Conservation (phyloP, 2,329 filamentous ascomycete genomes). For the Colletotrichum nymphaeae region DNA sequence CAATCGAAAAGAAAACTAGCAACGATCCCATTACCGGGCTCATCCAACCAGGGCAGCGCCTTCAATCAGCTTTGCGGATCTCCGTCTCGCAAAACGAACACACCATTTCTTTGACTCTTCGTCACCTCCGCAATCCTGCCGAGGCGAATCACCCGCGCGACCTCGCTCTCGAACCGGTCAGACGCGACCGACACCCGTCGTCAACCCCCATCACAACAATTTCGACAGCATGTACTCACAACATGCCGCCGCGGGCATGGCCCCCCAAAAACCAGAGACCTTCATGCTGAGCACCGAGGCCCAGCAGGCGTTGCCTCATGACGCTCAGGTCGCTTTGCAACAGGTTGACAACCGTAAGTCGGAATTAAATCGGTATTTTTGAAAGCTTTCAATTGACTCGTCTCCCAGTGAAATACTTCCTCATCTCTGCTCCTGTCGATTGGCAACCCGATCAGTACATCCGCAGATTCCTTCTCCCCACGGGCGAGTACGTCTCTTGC, state of each 20-base stretch:
- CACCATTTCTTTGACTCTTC: constrained; percentile 18
- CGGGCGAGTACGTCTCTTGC: constrained; percentile 98
- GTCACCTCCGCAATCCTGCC: constrained; percentile 2
- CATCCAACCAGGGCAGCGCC: constrained; percentile 37
- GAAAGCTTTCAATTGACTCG: constrained; percentile 39
- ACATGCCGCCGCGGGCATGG: constrained; percentile 85
- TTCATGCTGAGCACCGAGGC: constrained; percentile 98
- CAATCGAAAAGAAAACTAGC: constrained; percentile 14
- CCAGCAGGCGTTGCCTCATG: constrained; percentile 94
- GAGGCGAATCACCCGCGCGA: constrained; percentile 18
- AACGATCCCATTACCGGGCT: constrained; percentile 13
- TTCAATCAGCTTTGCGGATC: constrained; percentile 22
- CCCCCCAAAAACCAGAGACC: constrained; percentile 96
- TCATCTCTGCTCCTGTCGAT: constrained; percentile 97
- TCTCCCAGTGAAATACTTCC: constrained; percentile 92
- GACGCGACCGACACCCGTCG: constrained; percentile 37
- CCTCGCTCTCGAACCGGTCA: constrained; percentile 30
- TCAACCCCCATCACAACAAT: constrained; percentile 19
- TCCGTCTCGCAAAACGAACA: background rate
- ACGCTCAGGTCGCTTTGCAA: constrained; percentile 96
- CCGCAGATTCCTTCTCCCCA: constrained; percentile 92
- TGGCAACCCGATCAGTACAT: constrained; percentile 98
- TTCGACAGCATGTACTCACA: constrained; percentile 78
- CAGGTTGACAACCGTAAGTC: constrained; percentile 95
- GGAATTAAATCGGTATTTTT: background rate